Evolutionary conservation across 306 rosid species (phyloP).

Genomic region (Quercus alba): DNA sequence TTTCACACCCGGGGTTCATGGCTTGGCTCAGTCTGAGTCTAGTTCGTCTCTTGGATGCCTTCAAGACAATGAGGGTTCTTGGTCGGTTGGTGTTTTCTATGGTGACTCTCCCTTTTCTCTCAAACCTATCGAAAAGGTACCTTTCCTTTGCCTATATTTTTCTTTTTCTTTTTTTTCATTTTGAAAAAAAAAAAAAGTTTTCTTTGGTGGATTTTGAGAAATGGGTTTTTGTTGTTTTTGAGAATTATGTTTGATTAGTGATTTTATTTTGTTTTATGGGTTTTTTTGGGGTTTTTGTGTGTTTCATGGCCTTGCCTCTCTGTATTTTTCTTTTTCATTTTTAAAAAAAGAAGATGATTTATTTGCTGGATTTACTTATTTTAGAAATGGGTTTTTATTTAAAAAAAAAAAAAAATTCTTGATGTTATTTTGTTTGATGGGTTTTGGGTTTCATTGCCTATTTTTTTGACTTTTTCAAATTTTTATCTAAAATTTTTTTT

Average conservation of each 20-base stretch:
- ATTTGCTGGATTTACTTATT: too few relatives aligned
- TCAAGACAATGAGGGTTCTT: conserved; percentile 96
- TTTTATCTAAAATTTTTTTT: too few relatives aligned
- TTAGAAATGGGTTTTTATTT: too few relatives aligned
- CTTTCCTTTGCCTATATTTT: neutral
- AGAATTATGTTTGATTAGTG: neutral
- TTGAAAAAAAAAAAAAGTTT: neutral
- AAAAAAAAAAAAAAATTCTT: too few relatives aligned
- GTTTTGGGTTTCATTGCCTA: too few relatives aligned
- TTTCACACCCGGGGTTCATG: conserved; percentile 61
- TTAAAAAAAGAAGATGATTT: too few relatives aligned
- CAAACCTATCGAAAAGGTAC: conserved; percentile 80
- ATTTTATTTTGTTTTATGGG: neutral
- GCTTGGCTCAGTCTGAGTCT: conserved; percentile 4
- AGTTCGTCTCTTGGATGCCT: conserved; percentile 56
- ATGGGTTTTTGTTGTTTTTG: neutral
- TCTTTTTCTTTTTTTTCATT: neutral
- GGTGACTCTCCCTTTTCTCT: conserved; percentile 89
- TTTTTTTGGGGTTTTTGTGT: neutral
- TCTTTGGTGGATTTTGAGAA: neutral
- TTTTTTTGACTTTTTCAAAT: too few relatives aligned
- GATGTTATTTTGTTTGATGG: too few relatives aligned
- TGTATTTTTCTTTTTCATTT: too few relatives aligned
- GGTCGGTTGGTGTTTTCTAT: conserved; percentile 92
- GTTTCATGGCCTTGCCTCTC: too few relatives aligned